phyloP scores from a whole-genome alignment of 1,284 basidiomycete genomes.

The Moniliella sp. region DNA sequence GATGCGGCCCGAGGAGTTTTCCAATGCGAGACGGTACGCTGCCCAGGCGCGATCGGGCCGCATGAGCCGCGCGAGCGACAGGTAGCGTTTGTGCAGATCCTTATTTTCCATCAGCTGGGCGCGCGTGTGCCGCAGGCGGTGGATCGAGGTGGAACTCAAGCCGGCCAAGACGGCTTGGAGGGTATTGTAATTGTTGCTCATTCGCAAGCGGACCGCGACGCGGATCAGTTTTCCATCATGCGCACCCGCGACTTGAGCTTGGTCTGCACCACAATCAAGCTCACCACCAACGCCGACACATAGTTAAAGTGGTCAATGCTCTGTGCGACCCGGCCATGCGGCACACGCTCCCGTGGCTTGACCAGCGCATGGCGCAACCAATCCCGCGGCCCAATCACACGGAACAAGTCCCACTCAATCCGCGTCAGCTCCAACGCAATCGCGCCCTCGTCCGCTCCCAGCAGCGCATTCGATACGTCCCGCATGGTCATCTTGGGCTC shows the following conservation, averaged over 20 bases:
- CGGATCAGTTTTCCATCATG: conserved; percentile 24
- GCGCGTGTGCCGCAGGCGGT: conserved; percentile 15
- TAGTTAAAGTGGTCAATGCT: conserved; percentile 28
- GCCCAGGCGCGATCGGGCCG: conserved; percentile 13
- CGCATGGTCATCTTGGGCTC: conserved; percentile 12
- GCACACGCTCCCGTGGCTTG: too few species aligned
- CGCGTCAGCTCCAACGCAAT: conserved; percentile 20
- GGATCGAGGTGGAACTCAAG: conserved; percentile 15
- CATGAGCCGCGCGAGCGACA: conserved; percentile 16
- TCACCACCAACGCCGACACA: conserved; percentile 21
- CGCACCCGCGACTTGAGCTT: conserved; percentile 18
- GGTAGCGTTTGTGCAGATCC: conserved; percentile 15
- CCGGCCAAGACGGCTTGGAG: conserved; percentile 21
- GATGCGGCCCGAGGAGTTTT: conserved; percentile 17
- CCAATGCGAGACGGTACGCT: conserved; percentile 20
- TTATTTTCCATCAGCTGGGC: conserved; percentile 18
- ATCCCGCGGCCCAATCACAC: conserved; percentile 18
- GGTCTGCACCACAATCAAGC: conserved; percentile 19
- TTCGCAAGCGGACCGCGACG: conserved; percentile 15
- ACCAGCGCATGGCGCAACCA: conserved; percentile 21
- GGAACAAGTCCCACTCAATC: conserved; percentile 19
- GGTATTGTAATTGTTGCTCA: conserved; percentile 24
- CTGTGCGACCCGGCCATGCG: conserved; percentile 13
- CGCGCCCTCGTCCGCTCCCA: conserved; percentile 13
- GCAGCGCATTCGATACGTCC: conserved; percentile 13